Base-by-base conservation (phyloP, 495 filamentous ascomycete species). In the Penicillium lividum region DNA sequence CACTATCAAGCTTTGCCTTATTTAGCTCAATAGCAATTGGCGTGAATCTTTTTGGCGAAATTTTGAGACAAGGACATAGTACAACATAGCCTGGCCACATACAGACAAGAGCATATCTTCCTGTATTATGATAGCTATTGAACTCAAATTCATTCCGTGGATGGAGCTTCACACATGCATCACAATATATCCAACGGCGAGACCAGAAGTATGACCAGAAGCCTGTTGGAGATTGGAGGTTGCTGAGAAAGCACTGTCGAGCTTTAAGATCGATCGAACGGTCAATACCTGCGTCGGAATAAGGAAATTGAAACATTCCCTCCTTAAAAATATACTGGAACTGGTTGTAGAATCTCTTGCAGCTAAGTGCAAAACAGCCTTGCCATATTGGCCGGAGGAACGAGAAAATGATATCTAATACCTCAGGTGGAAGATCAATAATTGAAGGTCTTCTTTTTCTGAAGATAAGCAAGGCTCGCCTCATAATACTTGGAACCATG, bases 361-460 rank as follows among this genome's bases (percentile, higher is more conserved):
- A 51, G 29, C 28, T 51, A 51, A 51, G 48, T 51, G 48, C 48
- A 18, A 51, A 51, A 36, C 48, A 51, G 31, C 48, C 48, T 51
- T 51, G 48, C 31, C 29, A 33, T n/a, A 36, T 34, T 51, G 7
- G 28, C 16, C 5, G 48, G 18, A 51, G 48, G 18, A 51, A 36
- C 13, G 4, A n/a, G 48, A 51, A 51, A 34, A 51, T 36, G 11
- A 33, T 33, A 33, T 51, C 29, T 16, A 51, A 51, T 33, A 51
- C n/a, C 48, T 51, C 48, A 18, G 28, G 29, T 33, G 29, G 48
- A 34, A 51, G 48, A 51, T 51, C 13, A 7, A 36, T 18, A 18
- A 51, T 51, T 29, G 44, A 47, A 44, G 42, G 15, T 44, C 44
- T 47, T 47, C 44, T 47, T 47, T 47, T 28, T 29, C 42, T 44